Percentiles rank a stretch among this genome's conserved stretches.
Evolutionary conservation across 805 yeast genomes (phyloP).

Genomic region (Myxozyma melibiosi): DNA sequence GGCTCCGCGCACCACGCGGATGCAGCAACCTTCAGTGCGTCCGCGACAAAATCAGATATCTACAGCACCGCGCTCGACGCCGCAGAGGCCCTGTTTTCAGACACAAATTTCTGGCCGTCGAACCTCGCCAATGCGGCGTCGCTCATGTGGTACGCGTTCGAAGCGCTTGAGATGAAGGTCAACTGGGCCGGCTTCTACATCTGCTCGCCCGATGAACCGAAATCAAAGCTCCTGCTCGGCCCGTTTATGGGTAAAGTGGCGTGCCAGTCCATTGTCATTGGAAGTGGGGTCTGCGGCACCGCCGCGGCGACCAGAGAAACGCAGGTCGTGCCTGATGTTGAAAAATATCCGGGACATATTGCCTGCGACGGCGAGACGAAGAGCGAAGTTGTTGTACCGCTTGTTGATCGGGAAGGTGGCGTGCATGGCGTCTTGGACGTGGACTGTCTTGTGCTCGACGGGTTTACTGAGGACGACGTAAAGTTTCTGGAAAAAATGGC

Average conservation of each 20-base stretch:
- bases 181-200: slow-evolving; percentile 97
- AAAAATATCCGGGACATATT: slow-evolving; percentile 84
- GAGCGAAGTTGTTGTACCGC: slow-evolving; percentile 92
- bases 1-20: slow-evolving; percentile 65
- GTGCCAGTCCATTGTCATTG: slow-evolving; percentile 77
- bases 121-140: slow-evolving; percentile 86
- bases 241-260: slow-evolving; percentile 98
- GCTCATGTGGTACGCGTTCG: slow-evolving; percentile 84
- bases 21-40: slow-evolving; percentile 53
- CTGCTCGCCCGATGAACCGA: slow-evolving; percentile 43
- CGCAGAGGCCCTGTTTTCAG: slow-evolving; percentile 64
- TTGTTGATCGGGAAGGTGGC: slow-evolving; percentile 48
- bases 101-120: slow-evolving; percentile 81
- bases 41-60: slow-evolving; percentile 42
- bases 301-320: slow-evolving; percentile 65
- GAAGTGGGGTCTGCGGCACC: slow-evolving; percentile 89
- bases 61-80: slow-evolving; percentile 61
- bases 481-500: slow-evolving; percentile 63
- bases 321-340: slow-evolving; percentile 78
- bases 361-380: slow-evolving; percentile 96
- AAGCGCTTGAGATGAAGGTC: slow-evolving; percentile 55
- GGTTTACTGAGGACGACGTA: slow-evolving; percentile 69
- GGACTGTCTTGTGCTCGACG: slow-evolving; percentile 67
- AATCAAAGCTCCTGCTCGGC: slow-evolving; percentile 65
- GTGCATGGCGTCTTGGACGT: slow-evolving; percentile 81